Conservation (phyloP, 2,329 filamentous ascomycete species). For the Cytospora mali region DNA sequence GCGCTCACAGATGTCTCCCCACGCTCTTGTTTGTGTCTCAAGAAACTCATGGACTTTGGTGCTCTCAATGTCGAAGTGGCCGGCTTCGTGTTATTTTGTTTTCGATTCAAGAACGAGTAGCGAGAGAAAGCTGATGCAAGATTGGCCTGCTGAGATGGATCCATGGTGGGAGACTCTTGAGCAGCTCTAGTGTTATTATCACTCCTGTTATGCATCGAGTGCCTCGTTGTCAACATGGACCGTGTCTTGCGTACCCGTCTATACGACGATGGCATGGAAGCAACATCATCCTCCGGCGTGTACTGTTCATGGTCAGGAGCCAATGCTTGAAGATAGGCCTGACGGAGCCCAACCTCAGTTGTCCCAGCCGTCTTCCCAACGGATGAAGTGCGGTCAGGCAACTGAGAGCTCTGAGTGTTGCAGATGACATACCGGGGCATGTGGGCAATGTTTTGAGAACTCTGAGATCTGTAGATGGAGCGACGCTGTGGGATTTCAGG, state of each 20-base stretch:
- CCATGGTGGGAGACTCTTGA: neutral
- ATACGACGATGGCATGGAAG: slow-evolving; percentile 51
- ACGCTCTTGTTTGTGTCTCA: slow-evolving; percentile 36
- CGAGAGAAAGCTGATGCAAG: slow-evolving; percentile 6
- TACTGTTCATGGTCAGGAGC: slow-evolving; percentile 47
- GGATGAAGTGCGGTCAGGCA: slow-evolving; percentile 22
- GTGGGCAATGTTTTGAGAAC: slow-evolving; percentile 14
- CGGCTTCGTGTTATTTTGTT: slow-evolving; percentile 37
- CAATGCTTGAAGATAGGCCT: slow-evolving; percentile 42
- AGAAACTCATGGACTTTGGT: slow-evolving; percentile 60
- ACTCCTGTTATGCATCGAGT: slow-evolving; percentile 24
- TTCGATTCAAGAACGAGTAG: slow-evolving; percentile 30
- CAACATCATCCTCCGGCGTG: slow-evolving; percentile 51
- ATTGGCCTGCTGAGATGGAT: neutral
- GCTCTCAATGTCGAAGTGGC: slow-evolving; percentile 41
- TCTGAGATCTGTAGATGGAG: slow-evolving; percentile 14
- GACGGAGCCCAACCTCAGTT: slow-evolving; percentile 5
- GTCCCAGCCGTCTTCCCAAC: slow-evolving; percentile 19
- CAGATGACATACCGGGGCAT: neutral
- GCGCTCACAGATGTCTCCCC: slow-evolving; percentile 24
- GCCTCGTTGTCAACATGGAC: slow-evolving; percentile 52
- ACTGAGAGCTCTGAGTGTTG: slow-evolving; percentile 1
- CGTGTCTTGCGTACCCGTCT: slow-evolving; percentile 56
- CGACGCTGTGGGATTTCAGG: slow-evolving; percentile 1
- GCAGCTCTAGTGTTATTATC: slow-evolving; percentile 22